phyloP scores from a whole-genome alignment of 2,329 filamentous ascomycete species.

The Hirsutella rhossiliensis region DNA sequence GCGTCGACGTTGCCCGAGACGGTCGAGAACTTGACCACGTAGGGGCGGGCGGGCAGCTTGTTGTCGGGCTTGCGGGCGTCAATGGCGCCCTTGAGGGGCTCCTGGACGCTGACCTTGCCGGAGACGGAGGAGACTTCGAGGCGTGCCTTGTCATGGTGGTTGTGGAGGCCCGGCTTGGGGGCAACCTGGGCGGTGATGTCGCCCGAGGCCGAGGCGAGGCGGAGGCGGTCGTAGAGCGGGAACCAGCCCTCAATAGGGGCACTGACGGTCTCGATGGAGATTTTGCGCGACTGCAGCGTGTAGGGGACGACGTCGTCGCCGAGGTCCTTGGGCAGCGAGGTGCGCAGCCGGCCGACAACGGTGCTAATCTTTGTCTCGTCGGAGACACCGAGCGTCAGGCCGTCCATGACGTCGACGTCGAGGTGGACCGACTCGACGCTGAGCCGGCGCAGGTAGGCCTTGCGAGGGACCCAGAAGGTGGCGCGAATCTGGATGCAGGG shows the following conservation, averaged over 20 bases:
- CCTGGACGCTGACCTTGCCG: constrained; percentile 26
- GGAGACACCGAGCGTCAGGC: constrained; percentile 22
- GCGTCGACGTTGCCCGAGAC: constrained; percentile 31
- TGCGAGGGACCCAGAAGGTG: constrained; percentile 33
- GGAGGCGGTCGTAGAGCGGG: constrained; percentile 37
- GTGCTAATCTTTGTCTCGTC: constrained; percentile 19
- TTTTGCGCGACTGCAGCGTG: constrained; percentile 27
- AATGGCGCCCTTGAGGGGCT: constrained; percentile 21
- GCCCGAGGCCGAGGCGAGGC: constrained; percentile 32
- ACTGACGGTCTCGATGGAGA: constrained; percentile 28
- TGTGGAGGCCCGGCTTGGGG: constrained; percentile 24
- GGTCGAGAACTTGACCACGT: constrained; percentile 29
- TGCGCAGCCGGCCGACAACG: constrained; percentile 20
- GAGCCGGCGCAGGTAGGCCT: constrained; percentile 24
- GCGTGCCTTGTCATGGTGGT: constrained; percentile 23
- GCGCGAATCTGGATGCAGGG: constrained; percentile 36
- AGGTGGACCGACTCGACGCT: constrained; percentile 24
- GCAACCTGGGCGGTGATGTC: constrained; percentile 25
- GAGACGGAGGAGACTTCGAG: constrained; percentile 31
- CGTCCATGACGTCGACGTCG: constrained; percentile 25
- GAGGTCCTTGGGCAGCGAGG: constrained; percentile 16
- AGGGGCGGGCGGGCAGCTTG: constrained; percentile 32
- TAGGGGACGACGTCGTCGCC: constrained; percentile 21
- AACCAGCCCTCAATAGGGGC: constrained; percentile 34
- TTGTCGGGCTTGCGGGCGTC: constrained; percentile 8